Conservation (phyloP, 805 yeast genomes). For the Yamadazyma endophytica region DNA sequence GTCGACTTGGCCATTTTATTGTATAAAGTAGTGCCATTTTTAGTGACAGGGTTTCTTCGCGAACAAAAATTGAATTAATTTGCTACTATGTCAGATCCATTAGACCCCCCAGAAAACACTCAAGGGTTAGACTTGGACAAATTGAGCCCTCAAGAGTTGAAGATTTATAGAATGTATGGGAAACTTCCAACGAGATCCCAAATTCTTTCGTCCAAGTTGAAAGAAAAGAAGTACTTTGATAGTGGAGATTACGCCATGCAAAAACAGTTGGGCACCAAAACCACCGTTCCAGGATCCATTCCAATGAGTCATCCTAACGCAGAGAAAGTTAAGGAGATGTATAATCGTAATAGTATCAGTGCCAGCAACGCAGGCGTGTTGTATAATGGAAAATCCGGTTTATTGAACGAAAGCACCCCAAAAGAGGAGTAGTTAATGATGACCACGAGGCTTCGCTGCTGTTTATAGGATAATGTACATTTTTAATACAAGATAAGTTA, state of each 20-base stretch:
- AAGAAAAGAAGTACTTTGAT: conserved; percentile 88
- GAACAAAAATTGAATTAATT: background rate
- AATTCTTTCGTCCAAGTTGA: conserved; percentile 66
- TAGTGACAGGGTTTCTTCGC: no score
- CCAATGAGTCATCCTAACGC: conserved; percentile 50
- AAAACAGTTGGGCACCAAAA: conserved; percentile 30
- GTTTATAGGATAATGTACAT: no score
- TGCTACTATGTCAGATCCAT: conserved; percentile 31
- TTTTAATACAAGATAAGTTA: no score
- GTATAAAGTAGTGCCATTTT: conserved; percentile 2
- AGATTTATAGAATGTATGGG: conserved; percentile 76
- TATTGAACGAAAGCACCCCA: conserved; percentile 51
- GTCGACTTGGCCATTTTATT: conserved; percentile 20
- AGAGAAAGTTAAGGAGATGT: conserved; percentile 55
- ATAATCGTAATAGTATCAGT: conserved; percentile 54
- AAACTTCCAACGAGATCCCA: conserved; percentile 80
- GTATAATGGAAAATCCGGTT: conserved; percentile 47
- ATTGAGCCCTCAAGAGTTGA: conserved; percentile 74
- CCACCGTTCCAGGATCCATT: conserved; percentile 28
- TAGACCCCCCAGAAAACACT: conserved; percentile 43
- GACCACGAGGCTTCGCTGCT: conserved; percentile 1
- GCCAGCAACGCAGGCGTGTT: conserved; percentile 41
- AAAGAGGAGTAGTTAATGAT: conserved; percentile 10
- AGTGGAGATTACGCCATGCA: conserved; percentile 92
- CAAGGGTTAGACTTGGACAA: conserved; percentile 51